phyloP scores from a whole-genome alignment of 306 rosid genomes.

The Castanea sativa region DNA sequence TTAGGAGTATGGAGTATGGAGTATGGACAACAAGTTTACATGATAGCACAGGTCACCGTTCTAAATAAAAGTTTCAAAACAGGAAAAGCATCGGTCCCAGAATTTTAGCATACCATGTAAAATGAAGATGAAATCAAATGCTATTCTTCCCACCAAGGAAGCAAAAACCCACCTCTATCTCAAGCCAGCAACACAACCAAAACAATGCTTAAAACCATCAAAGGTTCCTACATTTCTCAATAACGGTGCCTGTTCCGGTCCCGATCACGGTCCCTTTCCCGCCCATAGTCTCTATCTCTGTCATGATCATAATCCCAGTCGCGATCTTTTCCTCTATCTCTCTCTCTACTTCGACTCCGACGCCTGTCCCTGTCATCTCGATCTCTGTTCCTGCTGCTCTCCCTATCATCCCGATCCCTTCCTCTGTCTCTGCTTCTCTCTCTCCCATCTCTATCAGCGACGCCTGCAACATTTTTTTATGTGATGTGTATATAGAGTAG shows the following conservation, averaged over 20 bases:
- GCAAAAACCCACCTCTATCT: slow-evolving; percentile 11
- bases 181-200: slow-evolving; percentile 12
- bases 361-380: slow-evolving; percentile 63
- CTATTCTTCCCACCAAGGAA: slow-evolving; percentile 3
- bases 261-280: slow-evolving; percentile 50
- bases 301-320: slow-evolving; percentile 59
- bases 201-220: slow-evolving; percentile 10
- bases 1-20: not conserved
- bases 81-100: not conserved
- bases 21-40: not conserved
- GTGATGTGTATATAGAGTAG: not conserved
- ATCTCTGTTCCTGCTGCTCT: slow-evolving; percentile 57
- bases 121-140: slow-evolving; percentile 5
- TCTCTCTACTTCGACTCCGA: slow-evolving; percentile 67
- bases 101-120: not conserved
- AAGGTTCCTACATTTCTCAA: slow-evolving; percentile 29
- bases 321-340: slow-evolving; percentile 75
- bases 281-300: slow-evolving; percentile 71
- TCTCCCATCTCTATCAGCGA: slow-evolving; percentile 62
- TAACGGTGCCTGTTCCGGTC: slow-evolving; percentile 54
- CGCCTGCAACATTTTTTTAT: slow-evolving; percentile 51
- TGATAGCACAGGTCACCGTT: not conserved
- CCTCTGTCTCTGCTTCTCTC: slow-evolving; percentile 84
- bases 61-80: not conserved
- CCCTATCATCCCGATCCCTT: slow-evolving; percentile 65